Base-by-base conservation (phyloP, 345 rosid genomes). In the Gossypium bickii region DNA sequence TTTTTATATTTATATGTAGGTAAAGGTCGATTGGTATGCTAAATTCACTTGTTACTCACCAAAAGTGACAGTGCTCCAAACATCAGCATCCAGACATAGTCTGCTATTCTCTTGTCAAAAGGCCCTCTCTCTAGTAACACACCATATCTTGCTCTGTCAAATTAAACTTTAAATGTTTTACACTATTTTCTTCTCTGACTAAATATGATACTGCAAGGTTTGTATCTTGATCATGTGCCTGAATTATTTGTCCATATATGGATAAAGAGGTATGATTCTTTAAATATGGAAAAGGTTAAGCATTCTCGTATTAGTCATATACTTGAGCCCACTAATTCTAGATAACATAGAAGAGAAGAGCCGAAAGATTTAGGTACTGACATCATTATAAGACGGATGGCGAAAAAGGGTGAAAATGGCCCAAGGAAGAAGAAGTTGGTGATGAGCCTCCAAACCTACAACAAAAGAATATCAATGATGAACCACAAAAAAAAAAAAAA, bases 21-120 rank as follows among this genome's bases (percentile, higher is more conserved):
- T 34, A 34, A 34, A 34, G 41, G 41, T 34, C 7, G 41, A 34
- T 34, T 34, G 7, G 41, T 34, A 5, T 34, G 41, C 41, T 34
- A 34, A 56, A 20, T 0, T 10, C 61, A 56, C 18, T 16, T 61
- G n/a, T 34, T 6, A 78, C 81, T 72, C 70, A 89, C 93, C 80
- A 87, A 77, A 60, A 89, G 89, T 63, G 93, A 82, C 0, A 89
- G 20, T n/a, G 91, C 91, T 61, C 91, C 93, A 60, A 87, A 85
- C 74, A 89, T 70, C 60, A 89, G 73, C 93, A 89, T 89, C 91
- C 93, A 89, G 29, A 87, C 79, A 77, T 71, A 87, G 68, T 89
- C 93, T 17, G 93, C 90, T 11, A 88, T 86, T 77, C 93, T 86
- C 82, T 86, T 87, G 80, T 86, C 89, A 61, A 89, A 89, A 12